A percentile compares a stretch with the other conserved stretches of the same genome.
phyloP scores from a whole-genome alignment of 371 early-diverging fungal species.

The Mucor ambiguus region DNA sequence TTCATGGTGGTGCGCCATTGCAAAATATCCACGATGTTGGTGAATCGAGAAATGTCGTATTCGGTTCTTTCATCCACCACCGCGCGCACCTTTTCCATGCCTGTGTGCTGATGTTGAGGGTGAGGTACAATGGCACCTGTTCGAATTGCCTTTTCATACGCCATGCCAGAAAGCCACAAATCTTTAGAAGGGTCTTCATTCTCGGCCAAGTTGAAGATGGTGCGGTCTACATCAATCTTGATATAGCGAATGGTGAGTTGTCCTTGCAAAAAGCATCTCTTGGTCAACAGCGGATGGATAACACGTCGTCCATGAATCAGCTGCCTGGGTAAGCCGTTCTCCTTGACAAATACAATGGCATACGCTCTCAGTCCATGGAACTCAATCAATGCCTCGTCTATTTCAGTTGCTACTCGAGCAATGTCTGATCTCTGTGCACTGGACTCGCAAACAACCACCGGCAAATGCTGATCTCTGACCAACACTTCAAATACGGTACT shows the following conservation, averaged over 20 bases:
- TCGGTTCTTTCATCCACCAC: slow-evolving; percentile 66
- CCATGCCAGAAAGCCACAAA: slow-evolving; percentile 32
- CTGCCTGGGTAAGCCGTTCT: slow-evolving; percentile 63
- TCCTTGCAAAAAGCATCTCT: slow-evolving; percentile 62
- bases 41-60: slow-evolving; percentile 59
- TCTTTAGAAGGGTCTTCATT: slow-evolving; percentile 43
- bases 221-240: slow-evolving; percentile 50
- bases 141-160: slow-evolving; percentile 27
- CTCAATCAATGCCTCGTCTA: slow-evolving; percentile 53
- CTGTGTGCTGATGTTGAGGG: slow-evolving; percentile 67
- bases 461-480: slow-evolving; percentile 64
- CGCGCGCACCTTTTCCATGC: slow-evolving; percentile 58
- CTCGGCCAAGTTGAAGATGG: slow-evolving; percentile 50
- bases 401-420: slow-evolving; percentile 52
- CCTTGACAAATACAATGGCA: slow-evolving; percentile 57
- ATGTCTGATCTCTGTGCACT: slow-evolving; percentile 45
- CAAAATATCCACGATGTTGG: slow-evolving; percentile 63
- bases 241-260: slow-evolving; percentile 44
- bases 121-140: slow-evolving; percentile 33
- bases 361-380: slow-evolving; percentile 65
- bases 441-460: slow-evolving; percentile 69
- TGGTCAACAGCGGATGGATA: slow-evolving; percentile 61
- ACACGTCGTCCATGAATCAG: slow-evolving; percentile 65
- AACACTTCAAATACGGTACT: slow-evolving; percentile 66
- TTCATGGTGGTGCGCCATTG: slow-evolving; percentile 60